Base-by-base conservation (phyloP, 352 stramenopile species). In the Globisporangium carolinianum region DNA sequence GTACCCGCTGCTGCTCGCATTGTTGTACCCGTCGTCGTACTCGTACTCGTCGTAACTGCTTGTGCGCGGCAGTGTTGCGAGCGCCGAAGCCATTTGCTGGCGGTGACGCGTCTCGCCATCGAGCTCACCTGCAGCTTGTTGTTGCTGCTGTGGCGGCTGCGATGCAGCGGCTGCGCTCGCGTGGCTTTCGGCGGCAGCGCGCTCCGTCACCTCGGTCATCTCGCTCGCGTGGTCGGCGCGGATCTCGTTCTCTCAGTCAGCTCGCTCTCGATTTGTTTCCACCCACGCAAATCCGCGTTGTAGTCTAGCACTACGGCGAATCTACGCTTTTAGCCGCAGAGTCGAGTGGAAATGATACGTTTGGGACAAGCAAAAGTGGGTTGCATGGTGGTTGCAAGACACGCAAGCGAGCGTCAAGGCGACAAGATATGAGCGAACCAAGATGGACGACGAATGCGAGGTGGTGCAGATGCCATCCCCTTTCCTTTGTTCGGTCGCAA, bases 61-160 rank as follows among this genome's bases (percentile, higher is more conserved):
- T 37, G 53, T 61, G 15, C 45, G 15, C 45, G 73, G 73, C 32
- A 83, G 53, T 42, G 71, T 59, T 12, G 66, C 65, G 41, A 83
- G 57, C 15, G 76, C 63, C 15, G 61, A 69, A 4, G 64, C 50
- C 47, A 80, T 58, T 14, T 78, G 63, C 36, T 55, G 45, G 18
- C 63, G 68, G 35, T 70, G 55, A 5, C 57, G 70, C 51, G 70
- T 60, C 17, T 76, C 62, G 38, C 68, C 63, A 50, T 60, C 67
- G 39, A 73, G 61, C 24, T 24, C 51, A 18, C 48, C 59, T 15
- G 47, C 53, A 4, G 52, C 12, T 43, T 65, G 53, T 11, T 51
- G 52, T n/a, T 24, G 38, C 17, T 15, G 38, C 38, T 56, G 51
- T 54, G 50, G 11, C 38, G 35, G 32, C 32, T 4, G 2, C 5